phyloP scores from a whole-genome alignment of 1,284 basidiomycete species.

The Golubevia sp. region DNA sequence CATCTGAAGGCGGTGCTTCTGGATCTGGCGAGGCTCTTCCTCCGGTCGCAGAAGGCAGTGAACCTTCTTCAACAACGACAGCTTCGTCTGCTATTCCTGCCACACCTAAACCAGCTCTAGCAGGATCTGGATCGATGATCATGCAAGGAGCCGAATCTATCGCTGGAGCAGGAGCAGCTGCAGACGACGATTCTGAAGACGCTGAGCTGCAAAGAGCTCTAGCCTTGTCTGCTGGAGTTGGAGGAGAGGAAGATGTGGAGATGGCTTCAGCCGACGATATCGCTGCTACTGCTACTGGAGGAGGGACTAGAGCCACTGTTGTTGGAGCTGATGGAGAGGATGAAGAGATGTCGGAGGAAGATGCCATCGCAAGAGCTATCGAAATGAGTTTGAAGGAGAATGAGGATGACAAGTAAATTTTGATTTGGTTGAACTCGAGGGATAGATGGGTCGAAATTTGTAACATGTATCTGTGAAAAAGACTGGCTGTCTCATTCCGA shows the following conservation, averaged over 20 bases:
- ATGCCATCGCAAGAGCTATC: constrained; percentile 58
- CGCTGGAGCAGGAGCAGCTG: constrained; percentile 35
- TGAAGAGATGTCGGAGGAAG: constrained; percentile 59
- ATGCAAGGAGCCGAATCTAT: constrained; percentile 42
- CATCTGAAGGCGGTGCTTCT: constrained; percentile 31
- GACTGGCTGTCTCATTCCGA: constrained; percentile 3
- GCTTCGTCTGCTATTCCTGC: background rate
- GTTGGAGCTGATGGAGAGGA: constrained; percentile 47
- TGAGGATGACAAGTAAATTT: background rate
- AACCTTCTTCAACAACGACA: constrained; percentile 2
- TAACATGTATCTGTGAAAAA: constrained; percentile 13
- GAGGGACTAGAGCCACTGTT: constrained; percentile 13
- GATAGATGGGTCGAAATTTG: constrained; percentile 6
- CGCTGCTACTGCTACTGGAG: constrained; percentile 6
- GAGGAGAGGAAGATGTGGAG: constrained; percentile 37
- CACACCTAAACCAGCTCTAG: constrained; percentile 15
- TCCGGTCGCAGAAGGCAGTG: constrained; percentile 16
- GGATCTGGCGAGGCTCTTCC: constrained; percentile 28
- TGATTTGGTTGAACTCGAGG: background rate
- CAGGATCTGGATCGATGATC: constrained; percentile 44
- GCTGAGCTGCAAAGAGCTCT: constrained; percentile 48
- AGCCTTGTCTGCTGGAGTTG: constrained; percentile 32
- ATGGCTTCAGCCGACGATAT: constrained; percentile 29
- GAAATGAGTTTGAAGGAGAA: constrained; percentile 51
- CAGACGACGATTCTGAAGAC: constrained; percentile 43